Evolutionary conservation across 2,329 filamentous ascomycete genomes (phyloP).

Genomic region (Fusarium xylarioides): DNA sequence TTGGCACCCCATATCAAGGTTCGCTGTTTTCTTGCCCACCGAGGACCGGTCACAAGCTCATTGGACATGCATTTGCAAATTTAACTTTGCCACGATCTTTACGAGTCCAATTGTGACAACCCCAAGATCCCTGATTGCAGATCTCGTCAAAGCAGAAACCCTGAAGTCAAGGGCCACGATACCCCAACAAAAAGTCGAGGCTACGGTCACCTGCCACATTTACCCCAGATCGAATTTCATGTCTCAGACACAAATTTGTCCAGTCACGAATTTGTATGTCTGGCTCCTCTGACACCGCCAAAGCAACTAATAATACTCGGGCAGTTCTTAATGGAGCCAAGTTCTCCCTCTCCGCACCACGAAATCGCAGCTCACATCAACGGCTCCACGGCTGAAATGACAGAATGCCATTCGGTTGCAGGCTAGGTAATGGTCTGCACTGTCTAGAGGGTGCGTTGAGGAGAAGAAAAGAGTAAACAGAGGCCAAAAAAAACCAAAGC

Average conservation of each 20-base stretch:
- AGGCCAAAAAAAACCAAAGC: background rate
- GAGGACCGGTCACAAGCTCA: background rate
- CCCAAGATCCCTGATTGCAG: background rate
- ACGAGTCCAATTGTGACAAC: background rate
- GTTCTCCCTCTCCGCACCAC: slow-evolving; percentile 63
- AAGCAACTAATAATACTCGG: slow-evolving; percentile 54
- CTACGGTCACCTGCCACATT: slow-evolving; percentile 1
- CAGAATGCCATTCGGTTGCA: slow-evolving; percentile 75
- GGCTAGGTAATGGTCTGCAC: slow-evolving; percentile 77
- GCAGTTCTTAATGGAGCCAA: slow-evolving; percentile 67
- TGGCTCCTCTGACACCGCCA: slow-evolving; percentile 56
- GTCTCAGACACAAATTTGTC: background rate
- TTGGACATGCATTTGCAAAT: background rate
- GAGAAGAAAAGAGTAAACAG: slow-evolving; percentile 43
- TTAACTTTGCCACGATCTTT: background rate
- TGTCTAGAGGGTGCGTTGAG: slow-evolving; percentile 84
- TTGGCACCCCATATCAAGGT: too few species aligned
- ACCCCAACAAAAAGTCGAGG: slow-evolving; percentile 11
- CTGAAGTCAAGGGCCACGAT: background rate
- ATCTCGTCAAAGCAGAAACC: background rate
- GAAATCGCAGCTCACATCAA: slow-evolving; percentile 73
- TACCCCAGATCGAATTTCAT: background rate
- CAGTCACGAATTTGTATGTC: slow-evolving; percentile 40
- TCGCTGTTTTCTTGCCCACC: too few species aligned
- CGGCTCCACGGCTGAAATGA: slow-evolving; percentile 62